Evolutionary conservation across 345 rosid species (phyloP), one percentile per base, ranked within the genome.

Genomic region (Aquilaria yunnanensis): DNA sequence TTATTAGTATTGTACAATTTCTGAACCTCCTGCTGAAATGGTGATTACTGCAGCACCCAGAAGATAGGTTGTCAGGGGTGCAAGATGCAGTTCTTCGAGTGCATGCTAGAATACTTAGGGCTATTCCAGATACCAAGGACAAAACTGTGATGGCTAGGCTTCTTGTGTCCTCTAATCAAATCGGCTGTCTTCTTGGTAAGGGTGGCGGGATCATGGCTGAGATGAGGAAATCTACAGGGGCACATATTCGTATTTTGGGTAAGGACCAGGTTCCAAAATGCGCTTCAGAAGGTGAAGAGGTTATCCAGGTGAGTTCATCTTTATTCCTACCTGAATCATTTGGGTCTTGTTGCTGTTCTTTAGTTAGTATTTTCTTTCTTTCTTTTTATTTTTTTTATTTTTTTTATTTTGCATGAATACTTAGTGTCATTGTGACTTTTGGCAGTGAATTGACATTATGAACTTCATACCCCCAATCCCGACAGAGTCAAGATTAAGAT

Each of bases 11-110:
- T 51, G 3, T 61, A 54, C 49, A 4, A 31, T 60, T 50, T 66
- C 50, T 16, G 11, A 50, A 56, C 32, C 6, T 12, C 10, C 67
- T 76, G 70, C 72, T 62, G 59, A 53, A 16, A 16, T 51, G 29
- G 58, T 32, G 66, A 53, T 45, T 34, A 54, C 61, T 72, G 67
- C 87, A 85, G 96, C 83, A 85, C 66, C 92, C 89, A 66, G 88
- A 78, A 58, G 96, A 80, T 64, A 74, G 87, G 79, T 70, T 85
- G 70, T 83, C 92, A 11, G 67, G 85, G 34, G 73, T 70, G 51
- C 96, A 85, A 74, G 92, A 88, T 72, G 92, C 92, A 31, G 77
- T 85, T 72, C 82, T 88, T 72, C 88, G 86, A 57, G 89, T 88
- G 49, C 86, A 80, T 34, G 62, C 70, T 54, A 85, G 89, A 79